Evolutionary conservation across 805 yeast species (phyloP).

Genomic region (Hyphopichia homilentoma): DNA sequence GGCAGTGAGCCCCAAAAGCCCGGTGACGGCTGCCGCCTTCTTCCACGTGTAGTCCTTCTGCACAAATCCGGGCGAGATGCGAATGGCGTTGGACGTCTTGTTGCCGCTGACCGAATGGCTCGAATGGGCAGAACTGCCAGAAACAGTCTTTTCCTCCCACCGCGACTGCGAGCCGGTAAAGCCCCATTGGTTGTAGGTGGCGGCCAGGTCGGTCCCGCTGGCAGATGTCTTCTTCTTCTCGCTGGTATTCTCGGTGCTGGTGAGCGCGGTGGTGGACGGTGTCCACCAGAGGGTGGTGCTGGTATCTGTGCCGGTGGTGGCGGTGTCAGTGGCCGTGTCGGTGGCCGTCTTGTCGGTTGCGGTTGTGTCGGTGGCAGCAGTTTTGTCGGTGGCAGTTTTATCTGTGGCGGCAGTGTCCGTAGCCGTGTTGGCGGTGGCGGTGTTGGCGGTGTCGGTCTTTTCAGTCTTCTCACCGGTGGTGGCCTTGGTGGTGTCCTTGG

Average conservation of each 20-base stretch:
- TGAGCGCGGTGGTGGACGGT: conserved; percentile 6
- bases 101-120: conserved; percentile 13
- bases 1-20: conserved; percentile 12
- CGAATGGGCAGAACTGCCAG: conserved; percentile 8
- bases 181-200: conserved; percentile 38
- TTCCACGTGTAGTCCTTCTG: conserved; percentile 13
- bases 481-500: conserved; percentile 2
- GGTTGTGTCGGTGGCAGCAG: conserved; percentile 1
- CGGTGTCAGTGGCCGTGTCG: conserved; percentile 3
- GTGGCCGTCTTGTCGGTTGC: conserved; percentile 4
- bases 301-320: conserved; percentile 7
- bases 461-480: conserved; percentile 1
- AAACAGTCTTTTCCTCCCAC: conserved; percentile 23
- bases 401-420: conserved; percentile 5
- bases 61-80: conserved; percentile 4
- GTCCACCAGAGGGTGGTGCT: conserved; percentile 3
- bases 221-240: conserved; percentile 10
- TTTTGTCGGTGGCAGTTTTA: conserved; percentile 1
- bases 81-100: conserved; percentile 15
- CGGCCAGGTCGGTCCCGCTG: conserved; percentile 9
- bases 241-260: conserved; percentile 7
- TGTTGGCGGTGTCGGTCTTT: conserved; percentile 3
- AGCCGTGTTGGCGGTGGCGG: conserved; percentile 5
- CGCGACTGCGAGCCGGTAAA: conserved; percentile 36
- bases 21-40: conserved; percentile 13